Evolutionary conservation across 441 rosid species (phyloP).

Genomic region (Isatis lusitanica): DNA sequence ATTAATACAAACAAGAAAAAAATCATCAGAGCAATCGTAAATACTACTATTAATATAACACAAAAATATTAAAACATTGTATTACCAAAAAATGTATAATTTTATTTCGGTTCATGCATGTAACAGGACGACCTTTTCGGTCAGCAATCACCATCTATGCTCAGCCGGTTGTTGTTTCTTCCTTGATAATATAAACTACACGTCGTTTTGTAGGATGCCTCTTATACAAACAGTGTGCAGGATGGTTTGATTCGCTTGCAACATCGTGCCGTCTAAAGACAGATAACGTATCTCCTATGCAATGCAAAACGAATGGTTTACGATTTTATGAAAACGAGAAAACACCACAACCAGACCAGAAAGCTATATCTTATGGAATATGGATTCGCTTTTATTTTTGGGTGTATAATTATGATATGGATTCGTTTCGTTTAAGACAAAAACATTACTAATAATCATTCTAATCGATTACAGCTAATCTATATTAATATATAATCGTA

Average conservation of each 20-base stretch:
- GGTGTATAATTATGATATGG: constrained; percentile 11
- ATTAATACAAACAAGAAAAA: too few species aligned
- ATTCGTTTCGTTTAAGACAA: constrained; percentile 26
- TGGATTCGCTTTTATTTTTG: constrained; percentile 22
- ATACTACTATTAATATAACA: too few species aligned
- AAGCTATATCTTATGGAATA: constrained; percentile 3
- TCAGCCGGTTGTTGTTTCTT: constrained; percentile 1
- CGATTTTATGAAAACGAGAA: background rate
- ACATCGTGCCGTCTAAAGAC: constrained; percentile 5
- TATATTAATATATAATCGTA: background rate
- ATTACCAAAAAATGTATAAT: too few species aligned
- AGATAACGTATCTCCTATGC: background rate
- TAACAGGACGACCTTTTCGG: background rate
- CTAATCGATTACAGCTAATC: constrained; percentile 29
- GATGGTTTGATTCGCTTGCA: background rate
- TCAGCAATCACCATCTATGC: background rate
- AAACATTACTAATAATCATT: constrained; percentile 7
- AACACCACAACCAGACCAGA: constrained; percentile 3
- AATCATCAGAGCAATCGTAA: too few species aligned
- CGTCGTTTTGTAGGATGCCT: constrained; percentile 8
- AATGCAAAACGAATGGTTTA: constrained; percentile 17
- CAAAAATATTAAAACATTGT: too few species aligned
- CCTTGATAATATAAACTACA: background rate
- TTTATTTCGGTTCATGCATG: background rate
- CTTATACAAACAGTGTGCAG: background rate